Percentiles rank a stretch among this genome's conserved stretches.
These are phyloP conservation scores for Shiraia sp. DNA, from an alignment of 2,329 filamentous ascomycete genomes.

Conservation along the genomic window DNA sequence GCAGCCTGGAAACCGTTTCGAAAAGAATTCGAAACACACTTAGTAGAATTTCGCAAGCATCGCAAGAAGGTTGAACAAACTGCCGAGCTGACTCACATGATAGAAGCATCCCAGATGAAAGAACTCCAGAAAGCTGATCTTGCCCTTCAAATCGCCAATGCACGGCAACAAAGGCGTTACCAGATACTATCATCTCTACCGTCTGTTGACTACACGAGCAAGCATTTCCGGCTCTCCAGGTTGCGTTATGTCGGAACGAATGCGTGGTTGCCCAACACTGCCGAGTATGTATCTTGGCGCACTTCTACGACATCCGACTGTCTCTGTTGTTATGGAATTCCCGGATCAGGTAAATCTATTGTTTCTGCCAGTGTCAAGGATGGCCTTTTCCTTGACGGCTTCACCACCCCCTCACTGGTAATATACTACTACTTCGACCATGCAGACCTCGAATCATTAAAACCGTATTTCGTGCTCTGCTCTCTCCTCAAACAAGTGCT, in stretches of 20 bases:
- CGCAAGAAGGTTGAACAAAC: conserved; percentile 19
- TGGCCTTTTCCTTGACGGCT: neutral
- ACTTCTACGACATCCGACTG: conserved; percentile 7
- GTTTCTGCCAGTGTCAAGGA: conserved; percentile 14
- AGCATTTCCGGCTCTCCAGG: conserved; percentile 6
- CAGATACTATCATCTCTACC: conserved; percentile 10
- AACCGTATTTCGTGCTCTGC: conserved; percentile 5
- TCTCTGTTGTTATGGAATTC: conserved; percentile 26
- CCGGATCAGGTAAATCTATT: conserved; percentile 26
- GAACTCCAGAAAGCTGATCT: conserved; percentile 17
- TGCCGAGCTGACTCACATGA: conserved; percentile 20
- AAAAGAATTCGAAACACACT: conserved; percentile 13
- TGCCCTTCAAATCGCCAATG: conserved; percentile 12
- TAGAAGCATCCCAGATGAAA: conserved; percentile 12
- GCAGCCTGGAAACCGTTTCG: conserved; percentile 21
- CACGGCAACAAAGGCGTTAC: conserved; percentile 9
- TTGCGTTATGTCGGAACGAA: conserved; percentile 16
- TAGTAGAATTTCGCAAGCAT: conserved; percentile 17
- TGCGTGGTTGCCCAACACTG: conserved; percentile 12
- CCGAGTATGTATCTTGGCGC: conserved; percentile 9
- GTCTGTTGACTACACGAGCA: conserved; percentile 14
- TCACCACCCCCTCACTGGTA: neutral
- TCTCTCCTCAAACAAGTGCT: conserved; percentile 19
- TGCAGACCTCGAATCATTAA: conserved; percentile 12
- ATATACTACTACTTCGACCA: conserved; percentile 25